Conservation (phyloP, 2,329 filamentous ascomycete species). For the Graphilbum sp. region DNA sequence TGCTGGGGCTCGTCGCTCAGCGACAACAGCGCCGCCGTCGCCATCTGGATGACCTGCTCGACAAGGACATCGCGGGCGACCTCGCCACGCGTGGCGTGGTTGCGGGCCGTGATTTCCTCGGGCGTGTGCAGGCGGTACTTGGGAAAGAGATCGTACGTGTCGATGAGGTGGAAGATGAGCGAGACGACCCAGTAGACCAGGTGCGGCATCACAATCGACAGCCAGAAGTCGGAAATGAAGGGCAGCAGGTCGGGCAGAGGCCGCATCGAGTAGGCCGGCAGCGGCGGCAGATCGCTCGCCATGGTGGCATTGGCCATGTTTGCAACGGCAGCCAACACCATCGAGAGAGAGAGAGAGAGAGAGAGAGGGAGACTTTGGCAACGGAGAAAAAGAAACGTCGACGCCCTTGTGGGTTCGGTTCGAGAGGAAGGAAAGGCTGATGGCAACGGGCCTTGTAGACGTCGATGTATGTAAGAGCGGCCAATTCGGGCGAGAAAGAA, state of each 20-base stretch:
- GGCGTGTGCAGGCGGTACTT: constrained; percentile 92
- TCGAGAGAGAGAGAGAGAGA: neutral
- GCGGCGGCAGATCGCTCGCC: constrained; percentile 56
- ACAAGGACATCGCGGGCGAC: constrained; percentile 81
- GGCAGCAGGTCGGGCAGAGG: constrained; percentile 57
- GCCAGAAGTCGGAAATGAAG: constrained; percentile 65
- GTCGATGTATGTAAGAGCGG: no score
- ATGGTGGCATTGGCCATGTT: constrained; percentile 36
- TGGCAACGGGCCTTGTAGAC: no score
- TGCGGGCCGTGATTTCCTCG: constrained; percentile 73
- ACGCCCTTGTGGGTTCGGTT: no score
- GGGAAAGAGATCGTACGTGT: constrained; percentile 70
- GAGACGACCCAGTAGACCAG: constrained; percentile 81
- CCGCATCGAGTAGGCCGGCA: constrained; percentile 63
- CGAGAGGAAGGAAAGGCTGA: no score
- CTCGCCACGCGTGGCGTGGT: constrained; percentile 70
- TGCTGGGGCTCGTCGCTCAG: constrained; percentile 59
- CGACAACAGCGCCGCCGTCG: constrained; percentile 50
- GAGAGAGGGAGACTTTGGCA: no score
- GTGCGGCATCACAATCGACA: constrained; percentile 61
- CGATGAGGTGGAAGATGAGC: constrained; percentile 72
- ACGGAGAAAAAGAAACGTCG: no score
- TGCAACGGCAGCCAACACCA: constrained; percentile 12
- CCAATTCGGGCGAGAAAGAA: no score
- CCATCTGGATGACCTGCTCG: constrained; percentile 80